Evolutionary conservation across 352 stramenopile species (phyloP).

Genomic region (Pythium apleroticum): DNA sequence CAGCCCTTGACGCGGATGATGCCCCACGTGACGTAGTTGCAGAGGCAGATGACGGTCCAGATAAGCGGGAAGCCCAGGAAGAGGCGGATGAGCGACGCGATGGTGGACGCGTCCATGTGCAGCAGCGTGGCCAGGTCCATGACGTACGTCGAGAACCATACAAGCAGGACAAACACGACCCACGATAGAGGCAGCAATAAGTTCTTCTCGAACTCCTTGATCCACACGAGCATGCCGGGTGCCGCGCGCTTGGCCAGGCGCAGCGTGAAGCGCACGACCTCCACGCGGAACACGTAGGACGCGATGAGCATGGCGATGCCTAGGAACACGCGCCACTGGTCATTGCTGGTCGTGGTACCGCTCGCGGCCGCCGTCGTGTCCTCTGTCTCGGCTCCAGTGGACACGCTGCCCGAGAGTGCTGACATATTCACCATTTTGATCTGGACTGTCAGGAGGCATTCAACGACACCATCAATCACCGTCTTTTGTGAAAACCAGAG

Average conservation of each 20-base stretch:
- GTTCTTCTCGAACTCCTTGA: slow-evolving; percentile 86
- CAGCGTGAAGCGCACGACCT: slow-evolving; percentile 76
- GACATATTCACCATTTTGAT: neutral
- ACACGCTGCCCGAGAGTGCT: neutral
- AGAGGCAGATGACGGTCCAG: slow-evolving; percentile 78
- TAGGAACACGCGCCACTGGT: slow-evolving; percentile 79
- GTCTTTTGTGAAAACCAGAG: neutral
- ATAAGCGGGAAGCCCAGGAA: slow-evolving; percentile 73
- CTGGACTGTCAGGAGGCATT: neutral
- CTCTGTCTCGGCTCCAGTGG: neutral
- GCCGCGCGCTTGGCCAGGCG: slow-evolving; percentile 59
- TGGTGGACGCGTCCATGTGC: slow-evolving; percentile 37
- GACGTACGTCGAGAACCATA: slow-evolving; percentile 66
- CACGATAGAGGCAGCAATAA: slow-evolving; percentile 73
- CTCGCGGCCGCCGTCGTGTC: neutral
- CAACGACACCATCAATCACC: neutral
- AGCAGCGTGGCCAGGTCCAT: slow-evolving; percentile 58
- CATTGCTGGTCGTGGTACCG: slow-evolving; percentile 30
- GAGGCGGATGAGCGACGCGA: slow-evolving; percentile 58
- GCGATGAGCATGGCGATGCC: slow-evolving; percentile 65
- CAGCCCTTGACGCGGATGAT: slow-evolving; percentile 84
- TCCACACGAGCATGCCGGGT: slow-evolving; percentile 60
- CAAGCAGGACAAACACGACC: slow-evolving; percentile 78
- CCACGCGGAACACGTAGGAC: slow-evolving; percentile 73
- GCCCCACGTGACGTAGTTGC: slow-evolving; percentile 82